Percentiles rank a stretch among this genome's conserved stretches.
Evolutionary conservation across 768 basidiomycete genomes (phyloP).

Genomic region (Heimioporus sp.): DNA sequence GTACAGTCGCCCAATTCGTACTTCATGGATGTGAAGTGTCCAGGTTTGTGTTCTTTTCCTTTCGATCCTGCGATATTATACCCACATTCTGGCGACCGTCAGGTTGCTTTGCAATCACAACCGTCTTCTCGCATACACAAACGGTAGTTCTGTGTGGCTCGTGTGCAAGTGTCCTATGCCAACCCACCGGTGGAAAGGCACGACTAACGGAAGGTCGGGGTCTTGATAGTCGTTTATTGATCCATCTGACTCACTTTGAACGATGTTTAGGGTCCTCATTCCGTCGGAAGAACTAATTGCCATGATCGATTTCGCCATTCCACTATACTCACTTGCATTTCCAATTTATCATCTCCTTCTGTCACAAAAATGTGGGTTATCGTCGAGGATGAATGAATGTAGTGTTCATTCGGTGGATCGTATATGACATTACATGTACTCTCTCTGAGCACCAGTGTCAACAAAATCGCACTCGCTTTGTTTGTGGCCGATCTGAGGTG

Average conservation of each 20-base stretch:
- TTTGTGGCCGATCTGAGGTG: too few relatives aligned
- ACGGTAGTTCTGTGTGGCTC: constrained; percentile 93
- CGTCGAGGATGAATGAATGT: constrained; percentile 2
- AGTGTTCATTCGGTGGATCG: constrained; percentile 3
- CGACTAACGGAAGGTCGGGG: constrained; percentile 93
- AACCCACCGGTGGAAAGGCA: constrained; percentile 97
- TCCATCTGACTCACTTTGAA: constrained; percentile 9
- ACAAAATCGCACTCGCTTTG: neutral
- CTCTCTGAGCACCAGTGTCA: constrained; percentile 1
- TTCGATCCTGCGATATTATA: neutral
- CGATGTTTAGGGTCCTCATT: constrained; percentile 83
- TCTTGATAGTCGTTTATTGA: neutral
- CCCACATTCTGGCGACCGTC: constrained; percentile 3
- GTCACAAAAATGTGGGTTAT: too few relatives aligned
- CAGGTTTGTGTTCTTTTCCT: constrained; percentile 55
- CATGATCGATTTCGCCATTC: neutral
- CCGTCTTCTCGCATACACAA: constrained; percentile 99
- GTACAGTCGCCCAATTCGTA: constrained; percentile 98
- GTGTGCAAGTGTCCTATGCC: constrained; percentile 94
- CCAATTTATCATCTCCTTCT: neutral
- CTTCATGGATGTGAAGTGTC: constrained; percentile 99
- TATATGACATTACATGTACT: constrained; percentile 12
- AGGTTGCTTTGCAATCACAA: constrained; percentile 95
- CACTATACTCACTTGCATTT: neutral
- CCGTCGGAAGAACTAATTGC: constrained; percentile 85